Evolutionary conservation across 164 flowering plant genomes (phyloP).

Genomic region (Vitis rotundifolia): DNA sequence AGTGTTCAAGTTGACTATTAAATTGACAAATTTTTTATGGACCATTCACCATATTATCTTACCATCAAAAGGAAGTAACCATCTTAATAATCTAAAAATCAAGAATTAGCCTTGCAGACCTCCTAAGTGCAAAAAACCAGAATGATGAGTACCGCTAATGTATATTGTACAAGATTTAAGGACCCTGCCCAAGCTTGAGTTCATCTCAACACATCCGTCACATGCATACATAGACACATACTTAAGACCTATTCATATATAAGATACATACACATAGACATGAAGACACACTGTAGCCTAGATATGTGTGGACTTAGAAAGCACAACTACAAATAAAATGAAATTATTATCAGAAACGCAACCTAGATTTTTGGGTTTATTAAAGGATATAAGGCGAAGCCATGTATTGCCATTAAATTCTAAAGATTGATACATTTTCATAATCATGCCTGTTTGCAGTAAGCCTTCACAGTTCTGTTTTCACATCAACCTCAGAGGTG

Average conservation of each 20-base stretch:
- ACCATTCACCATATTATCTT: neutral
- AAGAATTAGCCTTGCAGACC: neutral
- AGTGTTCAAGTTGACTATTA: neutral
- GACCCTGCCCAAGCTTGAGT: neutral
- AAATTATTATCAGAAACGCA: neutral
- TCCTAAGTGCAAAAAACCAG: neutral
- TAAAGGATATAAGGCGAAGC: neutral
- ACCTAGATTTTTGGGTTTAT: neutral
- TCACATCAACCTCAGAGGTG: neutral
- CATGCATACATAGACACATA: neutral
- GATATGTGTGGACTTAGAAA: neutral
- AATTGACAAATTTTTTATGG: neutral
- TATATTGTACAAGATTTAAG: neutral
- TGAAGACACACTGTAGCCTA: neutral
- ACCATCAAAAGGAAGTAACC: neutral
- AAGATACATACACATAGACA: neutral
- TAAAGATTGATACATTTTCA: conserved; percentile 1
- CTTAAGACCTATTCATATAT: neutral
- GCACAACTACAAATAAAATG: neutral
- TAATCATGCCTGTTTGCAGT: neutral
- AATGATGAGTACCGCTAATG: neutral
- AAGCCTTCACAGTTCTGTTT: neutral
- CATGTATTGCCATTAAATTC: neutral
- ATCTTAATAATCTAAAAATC: neutral
- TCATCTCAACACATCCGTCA: neutral